Evolutionary conservation across 345 rosid species (phyloP).

Genomic region (Gossypium raimondii): DNA sequence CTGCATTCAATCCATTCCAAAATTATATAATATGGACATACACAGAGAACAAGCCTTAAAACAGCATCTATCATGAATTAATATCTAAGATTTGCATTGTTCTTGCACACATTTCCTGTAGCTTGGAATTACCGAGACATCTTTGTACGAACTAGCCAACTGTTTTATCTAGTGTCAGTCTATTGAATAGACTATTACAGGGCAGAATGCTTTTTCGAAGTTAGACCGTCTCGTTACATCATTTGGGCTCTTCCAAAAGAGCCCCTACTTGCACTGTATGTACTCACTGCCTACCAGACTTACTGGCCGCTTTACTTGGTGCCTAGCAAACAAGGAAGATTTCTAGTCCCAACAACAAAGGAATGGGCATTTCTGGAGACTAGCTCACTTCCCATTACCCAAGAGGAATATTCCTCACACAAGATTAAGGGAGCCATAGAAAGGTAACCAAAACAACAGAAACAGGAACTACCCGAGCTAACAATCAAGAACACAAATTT

Average conservation of each 20-base stretch:
- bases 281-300: not conserved
- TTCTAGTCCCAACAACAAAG: not conserved
- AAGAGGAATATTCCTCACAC: not conserved
- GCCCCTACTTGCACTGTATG: not conserved
- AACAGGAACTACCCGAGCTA: not conserved
- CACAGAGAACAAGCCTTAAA: not conserved
- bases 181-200: not conserved
- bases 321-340: not conserved
- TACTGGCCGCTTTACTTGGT: not conserved
- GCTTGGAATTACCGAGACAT: not conserved
- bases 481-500: not conserved
- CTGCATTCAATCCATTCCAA: slow-evolving; percentile 26
- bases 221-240: not conserved
- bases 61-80: not conserved
- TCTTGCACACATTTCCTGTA: not conserved
- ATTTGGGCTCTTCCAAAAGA: not conserved
- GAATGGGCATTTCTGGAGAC: not conserved
- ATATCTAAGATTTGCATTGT: not conserved
- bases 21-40: not conserved
- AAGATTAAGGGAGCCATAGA: not conserved
- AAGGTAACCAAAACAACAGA: not conserved
- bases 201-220: not conserved
- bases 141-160: not conserved
- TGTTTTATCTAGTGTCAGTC: not conserved
- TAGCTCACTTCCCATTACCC: not conserved